Base-by-base conservation (phyloP, 2,329 filamentous ascomycete genomes). In the Chrysosporium queenslandicum region DNA sequence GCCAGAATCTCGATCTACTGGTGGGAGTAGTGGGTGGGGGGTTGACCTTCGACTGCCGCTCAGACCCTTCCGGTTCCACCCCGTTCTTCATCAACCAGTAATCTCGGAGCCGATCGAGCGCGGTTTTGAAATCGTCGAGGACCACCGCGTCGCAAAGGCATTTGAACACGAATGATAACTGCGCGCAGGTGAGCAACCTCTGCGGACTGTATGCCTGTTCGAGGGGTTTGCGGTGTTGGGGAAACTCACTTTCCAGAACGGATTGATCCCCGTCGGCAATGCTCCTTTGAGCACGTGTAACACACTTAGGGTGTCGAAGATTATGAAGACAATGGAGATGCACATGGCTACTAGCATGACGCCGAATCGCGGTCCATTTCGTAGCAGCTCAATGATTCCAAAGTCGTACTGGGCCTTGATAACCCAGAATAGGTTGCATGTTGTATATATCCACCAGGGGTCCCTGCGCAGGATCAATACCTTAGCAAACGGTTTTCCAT, bases 381-480 rank as follows among this genome's bases (percentile, higher is more conserved):
- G 70, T 47, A 83, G 68, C 20, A 85, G 74, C 54, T 83, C 78
- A 41, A 72, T 60, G 29, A 79, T 65, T 2, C 73, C 72, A 56
- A 84, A 77, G 43, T 79, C 76, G 64, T 85, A 85, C 40, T 78
- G 74, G 25, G 70, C 74, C 54, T 79, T 80, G 62, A 84, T 82
- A 42, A 80, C 80, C 69, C 75, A 82, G 62, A 83, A 77, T 2
- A 85, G 69, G 20, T 72, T 78, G 55, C 74, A 59, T 1, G 75
- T 77, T 0, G 80, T 82, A 57, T 81, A 80, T 16, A 85, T 75
- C 81, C 81, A 85, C 81, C 81, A 85, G 0, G 81, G 81, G 57
- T 85, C 81, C 8, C 75, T 76, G 29, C 25, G 7, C 9, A 12
- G 11, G n/a, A 23, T 4, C 7, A 12, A 34, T 25, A 27, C 2